Evolutionary conservation across 495 filamentous ascomycete species (phyloP).

Genomic region (Trichoderma virens): DNA sequence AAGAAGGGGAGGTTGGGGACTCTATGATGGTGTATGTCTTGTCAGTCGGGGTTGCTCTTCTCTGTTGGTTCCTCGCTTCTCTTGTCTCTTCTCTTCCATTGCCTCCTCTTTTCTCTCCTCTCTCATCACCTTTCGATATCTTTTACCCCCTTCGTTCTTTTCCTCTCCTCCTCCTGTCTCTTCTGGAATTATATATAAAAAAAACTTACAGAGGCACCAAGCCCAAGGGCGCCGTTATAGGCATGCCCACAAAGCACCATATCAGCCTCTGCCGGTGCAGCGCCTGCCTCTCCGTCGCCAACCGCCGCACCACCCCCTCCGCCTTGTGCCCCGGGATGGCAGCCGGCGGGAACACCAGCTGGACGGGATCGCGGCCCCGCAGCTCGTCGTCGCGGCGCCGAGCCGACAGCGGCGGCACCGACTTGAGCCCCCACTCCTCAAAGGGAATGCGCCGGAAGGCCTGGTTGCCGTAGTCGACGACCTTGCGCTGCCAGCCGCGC

Average conservation of each 20-base stretch:
- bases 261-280: slow-evolving; percentile 68
- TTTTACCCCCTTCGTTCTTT: too few relatives aligned
- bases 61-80: too few relatives aligned
- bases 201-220: slow-evolving; percentile 71
- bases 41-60: too few relatives aligned
- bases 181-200: too few relatives aligned
- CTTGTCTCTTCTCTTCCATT: neutral
- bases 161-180: too few relatives aligned
- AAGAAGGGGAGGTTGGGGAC: slow-evolving; percentile 97
- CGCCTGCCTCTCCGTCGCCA: slow-evolving; percentile 71
- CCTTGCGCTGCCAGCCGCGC: slow-evolving; percentile 74
- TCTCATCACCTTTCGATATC: too few relatives aligned
- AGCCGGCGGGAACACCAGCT: slow-evolving; percentile 68
- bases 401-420: slow-evolving; percentile 74
- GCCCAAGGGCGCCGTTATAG: slow-evolving; percentile 72
- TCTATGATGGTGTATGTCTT: slow-evolving; percentile 36
- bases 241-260: slow-evolving; percentile 75
- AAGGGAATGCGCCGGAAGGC: slow-evolving; percentile 81
- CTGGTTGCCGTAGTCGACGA: slow-evolving; percentile 80
- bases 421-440: slow-evolving; percentile 96
- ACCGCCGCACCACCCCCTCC: slow-evolving; percentile 47
- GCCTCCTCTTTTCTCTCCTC: too few relatives aligned
- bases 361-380: slow-evolving; percentile 56
- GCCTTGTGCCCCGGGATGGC: slow-evolving; percentile 58
- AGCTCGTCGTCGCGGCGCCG: slow-evolving; percentile 54